phyloP scores from a whole-genome alignment of 495 filamentous ascomycete genomes.

The Terfezia boudieri region DNA sequence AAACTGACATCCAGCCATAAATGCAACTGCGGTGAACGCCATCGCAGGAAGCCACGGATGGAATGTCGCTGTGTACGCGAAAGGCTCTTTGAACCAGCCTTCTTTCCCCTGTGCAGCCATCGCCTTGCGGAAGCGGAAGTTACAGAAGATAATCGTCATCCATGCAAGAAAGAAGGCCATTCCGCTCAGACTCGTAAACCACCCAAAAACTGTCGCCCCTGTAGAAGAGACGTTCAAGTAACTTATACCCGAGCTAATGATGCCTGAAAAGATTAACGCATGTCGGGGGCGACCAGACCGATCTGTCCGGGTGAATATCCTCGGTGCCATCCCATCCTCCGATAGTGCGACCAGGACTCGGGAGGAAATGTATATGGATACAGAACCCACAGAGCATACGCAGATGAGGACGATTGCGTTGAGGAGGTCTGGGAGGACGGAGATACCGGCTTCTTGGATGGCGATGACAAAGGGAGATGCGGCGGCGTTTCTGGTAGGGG shows the following conservation, averaged over 20 bases:
- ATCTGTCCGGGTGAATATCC: constrained; percentile 5
- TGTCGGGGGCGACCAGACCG: constrained; percentile 5
- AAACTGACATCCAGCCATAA: not conserved
- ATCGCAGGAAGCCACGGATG: constrained; percentile 3
- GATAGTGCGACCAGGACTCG: constrained; percentile 20
- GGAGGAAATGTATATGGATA: constrained; percentile 19
- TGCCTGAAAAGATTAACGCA: constrained; percentile 3
- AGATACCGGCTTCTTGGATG: constrained; percentile 40
- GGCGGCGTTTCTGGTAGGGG: constrained; percentile 27
- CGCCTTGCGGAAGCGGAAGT: constrained; percentile 9
- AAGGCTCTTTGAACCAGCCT: constrained; percentile 1
- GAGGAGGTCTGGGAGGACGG: constrained; percentile 45
- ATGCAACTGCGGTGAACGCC: constrained; percentile 1
- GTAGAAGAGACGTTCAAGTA: constrained; percentile 8
- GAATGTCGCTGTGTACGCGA: constrained; percentile 4
- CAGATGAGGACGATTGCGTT: constrained; percentile 46
- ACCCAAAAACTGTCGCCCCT: constrained; percentile 7
- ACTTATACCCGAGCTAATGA: constrained; percentile 5
- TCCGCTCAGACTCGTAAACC: constrained; percentile 8
- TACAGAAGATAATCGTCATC: constrained; percentile 6
- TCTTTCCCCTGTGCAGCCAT: constrained; percentile 6
- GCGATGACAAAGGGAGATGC: constrained; percentile 59
- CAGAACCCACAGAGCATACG: constrained; percentile 18
- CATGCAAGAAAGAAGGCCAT: constrained; percentile 8
- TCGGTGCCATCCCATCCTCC: constrained; percentile 10